phyloP scores from a whole-genome alignment of 768 basidiomycete genomes.

The Pluteus cervinus region DNA sequence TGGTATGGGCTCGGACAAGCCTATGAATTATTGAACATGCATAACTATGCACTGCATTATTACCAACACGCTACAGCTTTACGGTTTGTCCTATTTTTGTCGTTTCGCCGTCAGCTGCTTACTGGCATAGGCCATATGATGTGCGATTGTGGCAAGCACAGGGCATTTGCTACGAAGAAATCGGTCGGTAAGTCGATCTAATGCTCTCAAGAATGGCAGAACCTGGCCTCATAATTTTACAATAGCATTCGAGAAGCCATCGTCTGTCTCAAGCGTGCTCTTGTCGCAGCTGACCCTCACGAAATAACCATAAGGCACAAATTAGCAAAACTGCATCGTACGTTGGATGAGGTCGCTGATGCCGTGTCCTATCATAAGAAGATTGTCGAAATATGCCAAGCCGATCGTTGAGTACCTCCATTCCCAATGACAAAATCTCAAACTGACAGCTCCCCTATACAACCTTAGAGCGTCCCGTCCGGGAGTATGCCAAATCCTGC shows the following conservation, averaged over 20 bases:
- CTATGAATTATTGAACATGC: slow-evolving; percentile 96
- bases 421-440: slow-evolving; percentile 14
- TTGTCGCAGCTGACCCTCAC: slow-evolving; percentile 73
- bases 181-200: slow-evolving; percentile 56
- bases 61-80: slow-evolving; percentile 94
- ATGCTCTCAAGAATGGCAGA: not conserved
- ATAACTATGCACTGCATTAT: slow-evolving; percentile 92
- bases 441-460: slow-evolving; percentile 18
- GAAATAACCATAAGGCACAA: slow-evolving; percentile 70
- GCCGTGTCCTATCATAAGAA: slow-evolving; percentile 79
- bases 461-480: slow-evolving; percentile 54
- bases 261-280: slow-evolving; percentile 85
- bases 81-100: slow-evolving; percentile 39
- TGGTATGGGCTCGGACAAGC: slow-evolving; percentile 99
- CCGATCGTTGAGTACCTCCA: slow-evolving; percentile 43
- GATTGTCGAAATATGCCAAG: slow-evolving; percentile 66
- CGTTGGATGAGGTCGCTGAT: slow-evolving; percentile 58
- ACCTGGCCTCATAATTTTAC: slow-evolving; percentile 1
- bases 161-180: slow-evolving; percentile 89
- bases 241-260: slow-evolving; percentile 81
- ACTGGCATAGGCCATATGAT: slow-evolving; percentile 74
- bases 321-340: slow-evolving; percentile 66
- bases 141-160: slow-evolving; percentile 95
- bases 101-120: not conserved
- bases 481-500: slow-evolving; percentile 80